Base-by-base conservation (phyloP, 2,329 filamentous ascomycete genomes). In the Pestalotiopsis sp. region DNA sequence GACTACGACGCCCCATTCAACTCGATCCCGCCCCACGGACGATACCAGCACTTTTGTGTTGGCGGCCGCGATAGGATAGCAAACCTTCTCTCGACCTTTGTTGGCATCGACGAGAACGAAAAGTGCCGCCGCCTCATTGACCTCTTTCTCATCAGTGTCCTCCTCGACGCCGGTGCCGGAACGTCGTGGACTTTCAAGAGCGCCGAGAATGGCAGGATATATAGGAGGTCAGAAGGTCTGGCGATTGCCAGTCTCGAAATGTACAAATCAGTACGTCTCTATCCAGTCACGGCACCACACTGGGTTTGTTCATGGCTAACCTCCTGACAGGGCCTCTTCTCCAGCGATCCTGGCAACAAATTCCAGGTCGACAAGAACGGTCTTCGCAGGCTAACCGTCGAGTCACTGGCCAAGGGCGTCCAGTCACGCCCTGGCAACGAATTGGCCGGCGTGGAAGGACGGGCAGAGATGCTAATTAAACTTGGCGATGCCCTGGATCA, bases 151-250 rank as follows among this genome's bases (percentile, higher is more conserved):
- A 78, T 96, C 71, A 95, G 93, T 64, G 93, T 96, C 7, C 84
- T 97, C 64, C 86, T 97, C 9, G 93, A 97, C 77, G 94, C 96
- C 4, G 96, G 96, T 56, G 94, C 96, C 2, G 96, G 96, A 56
- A 95, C 90, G 2, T 87, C 90, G 73, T 99, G 96, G 96, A 91
- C 90, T 74, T 99, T 97, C 83, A 96, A 93, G 84, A 97, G 94
- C 78, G 91, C 91, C 71, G 71, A 72, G 57, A 71, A 69, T 36
- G 70, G 70, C 25, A 49, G 68, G 20, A 45, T 68, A 17, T 72
- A 72, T 58, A 62, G 58, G 27, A 38, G 71, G 61, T 71, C 65
- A 27, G 68, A 78, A 68, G 78, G 76, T 4, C 59, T 78, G 38
- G 77, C 77, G 89, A 92, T 91, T 72, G 89, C 89, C 6, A 90